These are phyloP conservation scores for Arthrobotrys entomopaga DNA, from an alignment of 2,329 filamentous ascomycete species.

Conservation along the genomic window DNA sequence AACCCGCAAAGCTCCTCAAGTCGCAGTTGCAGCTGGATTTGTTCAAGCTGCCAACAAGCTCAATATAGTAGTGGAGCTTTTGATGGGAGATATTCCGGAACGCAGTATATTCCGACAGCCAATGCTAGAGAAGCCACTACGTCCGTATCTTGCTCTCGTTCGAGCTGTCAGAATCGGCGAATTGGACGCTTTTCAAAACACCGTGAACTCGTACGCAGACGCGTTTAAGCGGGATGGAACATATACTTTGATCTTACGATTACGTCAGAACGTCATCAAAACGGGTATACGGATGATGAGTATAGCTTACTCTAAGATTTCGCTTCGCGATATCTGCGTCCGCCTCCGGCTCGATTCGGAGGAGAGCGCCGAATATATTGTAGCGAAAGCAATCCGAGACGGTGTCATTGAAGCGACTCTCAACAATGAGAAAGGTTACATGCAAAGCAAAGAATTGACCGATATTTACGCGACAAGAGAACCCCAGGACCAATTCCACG, in stretches of 20 bases:
- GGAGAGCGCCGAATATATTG: slow-evolving; percentile 98
- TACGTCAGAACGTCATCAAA: slow-evolving; percentile 99
- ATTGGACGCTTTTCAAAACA: slow-evolving; percentile 88
- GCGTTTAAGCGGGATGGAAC: slow-evolving; percentile 93
- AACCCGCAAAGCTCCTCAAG: slow-evolving; percentile 92
- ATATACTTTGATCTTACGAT: slow-evolving; percentile 91
- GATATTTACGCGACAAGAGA: slow-evolving; percentile 97
- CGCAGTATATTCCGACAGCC: slow-evolving; percentile 92
- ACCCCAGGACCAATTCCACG: slow-evolving; percentile 96
- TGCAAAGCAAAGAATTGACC: slow-evolving; percentile 97
- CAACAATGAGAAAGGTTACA: slow-evolving; percentile 93
- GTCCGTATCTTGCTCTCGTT: slow-evolving; percentile 92
- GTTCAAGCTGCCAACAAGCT: slow-evolving; percentile 96
- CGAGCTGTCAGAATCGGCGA: slow-evolving; percentile 97
- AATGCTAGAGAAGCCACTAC: slow-evolving; percentile 83
- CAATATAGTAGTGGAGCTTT: slow-evolving; percentile 91
- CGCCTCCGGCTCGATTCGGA: slow-evolving; percentile 92
- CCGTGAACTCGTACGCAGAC: slow-evolving; percentile 81
- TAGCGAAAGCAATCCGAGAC: slow-evolving; percentile 96
- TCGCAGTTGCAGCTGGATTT: slow-evolving; percentile 88
- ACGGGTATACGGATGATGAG: slow-evolving; percentile 99
- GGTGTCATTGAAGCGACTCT: slow-evolving; percentile 95
- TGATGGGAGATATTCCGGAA: slow-evolving; percentile 99
- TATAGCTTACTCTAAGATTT: slow-evolving; percentile 95
- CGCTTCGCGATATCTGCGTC: slow-evolving; percentile 95